Conservation (phyloP, 257 asterid species). For the Fraxinus quadrangulata region DNA sequence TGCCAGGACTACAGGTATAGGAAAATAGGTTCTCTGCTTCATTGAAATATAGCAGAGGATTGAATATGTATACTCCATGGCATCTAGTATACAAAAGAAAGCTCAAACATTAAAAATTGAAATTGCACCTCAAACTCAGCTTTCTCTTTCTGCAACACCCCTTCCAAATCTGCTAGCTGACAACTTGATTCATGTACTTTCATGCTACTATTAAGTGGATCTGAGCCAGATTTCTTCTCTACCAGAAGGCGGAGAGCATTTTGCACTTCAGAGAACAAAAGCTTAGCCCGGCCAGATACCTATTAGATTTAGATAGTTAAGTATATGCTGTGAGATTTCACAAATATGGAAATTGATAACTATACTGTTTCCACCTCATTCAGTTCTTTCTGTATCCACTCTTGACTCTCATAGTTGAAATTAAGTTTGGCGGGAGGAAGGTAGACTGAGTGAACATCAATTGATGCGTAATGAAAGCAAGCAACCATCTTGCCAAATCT, state of each 20-base stretch:
- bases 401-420: slow-evolving; percentile 81
- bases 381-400: slow-evolving; percentile 77
- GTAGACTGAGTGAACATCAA: slow-evolving; percentile 89
- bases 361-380: slow-evolving; percentile 56
- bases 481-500: slow-evolving; percentile 98
- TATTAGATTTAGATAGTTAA: slow-evolving; percentile 36
- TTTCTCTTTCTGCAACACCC: slow-evolving; percentile 77
- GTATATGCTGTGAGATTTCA: slow-evolving; percentile 18
- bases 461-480: slow-evolving; percentile 98
- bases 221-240: slow-evolving; percentile 46
- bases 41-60: slow-evolving; percentile 2
- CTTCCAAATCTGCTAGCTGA: slow-evolving; percentile 65
- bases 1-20: slow-evolving; percentile 9
- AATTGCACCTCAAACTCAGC: slow-evolving; percentile 72
- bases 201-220: slow-evolving; percentile 28
- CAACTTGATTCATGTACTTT: slow-evolving; percentile 54
- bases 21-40: slow-evolving; percentile 14
- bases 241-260: slow-evolving; percentile 56
- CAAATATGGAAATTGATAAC: slow-evolving; percentile 21
- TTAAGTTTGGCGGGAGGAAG: slow-evolving; percentile 89
- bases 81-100: slow-evolving; percentile 12
- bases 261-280: slow-evolving; percentile 79
- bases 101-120: slow-evolving; percentile 27
- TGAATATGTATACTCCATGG: slow-evolving; percentile 8
- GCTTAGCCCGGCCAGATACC: slow-evolving; percentile 80